Percentiles rank a stretch among this genome's conserved stretches.
These are phyloP conservation scores for Eutrema heterophyllum DNA, from an alignment of 345 rosid genomes.

Conservation along the genomic window DNA sequence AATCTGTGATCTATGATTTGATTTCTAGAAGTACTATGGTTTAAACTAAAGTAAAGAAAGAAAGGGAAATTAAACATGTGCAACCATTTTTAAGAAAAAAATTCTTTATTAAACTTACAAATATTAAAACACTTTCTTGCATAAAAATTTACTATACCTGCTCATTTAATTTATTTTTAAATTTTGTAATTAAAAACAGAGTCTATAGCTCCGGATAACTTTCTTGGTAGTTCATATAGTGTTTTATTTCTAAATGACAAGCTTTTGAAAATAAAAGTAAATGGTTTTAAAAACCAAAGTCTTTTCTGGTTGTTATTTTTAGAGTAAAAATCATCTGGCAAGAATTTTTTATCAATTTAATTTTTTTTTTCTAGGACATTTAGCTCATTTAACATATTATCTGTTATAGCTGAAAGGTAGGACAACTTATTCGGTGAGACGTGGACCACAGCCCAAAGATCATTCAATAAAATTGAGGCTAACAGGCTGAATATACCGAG, in stretches of 20 bases:
- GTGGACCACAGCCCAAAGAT: not conserved
- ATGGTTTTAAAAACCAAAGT: too few relatives aligned
- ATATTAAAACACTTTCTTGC: not conserved
- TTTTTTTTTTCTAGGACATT: too few relatives aligned
- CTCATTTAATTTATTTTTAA: too few relatives aligned
- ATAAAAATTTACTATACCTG: too few relatives aligned
- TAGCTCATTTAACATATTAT: too few relatives aligned
- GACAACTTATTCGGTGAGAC: not conserved
- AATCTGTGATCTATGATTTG: not conserved
- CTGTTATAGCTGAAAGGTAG: too few relatives aligned
- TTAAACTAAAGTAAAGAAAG: not conserved
- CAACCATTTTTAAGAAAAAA: not conserved
- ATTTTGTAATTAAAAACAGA: too few relatives aligned
- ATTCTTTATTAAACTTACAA: not conserved
- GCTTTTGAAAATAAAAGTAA: not conserved
- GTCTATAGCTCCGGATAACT: too few relatives aligned
- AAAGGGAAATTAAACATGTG: not conserved
- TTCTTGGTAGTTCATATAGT: too few relatives aligned
- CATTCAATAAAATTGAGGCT: not conserved
- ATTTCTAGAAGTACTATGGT: slow-evolving; percentile 2
- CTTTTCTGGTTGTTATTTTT: too few relatives aligned
- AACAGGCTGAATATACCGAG: not conserved
- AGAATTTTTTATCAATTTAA: too few relatives aligned
- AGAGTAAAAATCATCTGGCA: too few relatives aligned
- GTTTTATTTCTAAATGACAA: not conserved